phyloP scores from a whole-genome alignment of 2,329 filamentous ascomycete genomes.

The Trichophyton verrucosum region DNA sequence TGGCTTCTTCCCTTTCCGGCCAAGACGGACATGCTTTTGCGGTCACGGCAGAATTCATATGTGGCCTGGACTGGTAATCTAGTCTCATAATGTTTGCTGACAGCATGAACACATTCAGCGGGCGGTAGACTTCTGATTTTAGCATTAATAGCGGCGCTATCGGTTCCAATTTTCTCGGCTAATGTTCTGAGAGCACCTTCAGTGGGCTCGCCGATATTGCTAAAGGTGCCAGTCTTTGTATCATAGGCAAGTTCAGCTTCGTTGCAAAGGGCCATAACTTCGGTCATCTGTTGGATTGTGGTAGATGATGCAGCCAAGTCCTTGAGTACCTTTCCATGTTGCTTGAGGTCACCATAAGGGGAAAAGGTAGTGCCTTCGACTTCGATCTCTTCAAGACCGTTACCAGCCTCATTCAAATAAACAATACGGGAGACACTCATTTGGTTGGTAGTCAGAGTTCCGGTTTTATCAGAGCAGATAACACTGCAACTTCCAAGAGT shows the following conservation, averaged over 20 bases:
- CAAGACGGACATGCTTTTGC: conserved; percentile 98
- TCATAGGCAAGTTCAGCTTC: conserved; percentile 77
- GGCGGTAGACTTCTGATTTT: conserved; percentile 37
- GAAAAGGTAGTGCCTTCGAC: conserved; percentile 89
- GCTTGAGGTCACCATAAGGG: conserved; percentile 62
- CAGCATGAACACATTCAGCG: conserved; percentile 59
- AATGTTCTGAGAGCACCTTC: conserved; percentile 85
- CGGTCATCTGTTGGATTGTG: conserved; percentile 66
- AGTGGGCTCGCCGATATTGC: conserved; percentile 83
- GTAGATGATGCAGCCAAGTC: conserved; percentile 59
- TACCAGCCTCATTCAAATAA: conserved; percentile 62
- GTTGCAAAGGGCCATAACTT: conserved; percentile 69
- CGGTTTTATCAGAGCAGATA: conserved; percentile 98
- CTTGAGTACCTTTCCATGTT: conserved; percentile 53
- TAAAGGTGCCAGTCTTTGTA: conserved; percentile 57
- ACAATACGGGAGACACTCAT: conserved; percentile 97
- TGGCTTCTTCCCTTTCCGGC: conserved; percentile 58
- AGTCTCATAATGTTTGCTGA: conserved; percentile 74
- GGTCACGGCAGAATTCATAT: conserved; percentile 92
- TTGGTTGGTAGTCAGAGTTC: conserved; percentile 94
- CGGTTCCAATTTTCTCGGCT: conserved; percentile 87
- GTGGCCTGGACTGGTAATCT: conserved; percentile 65
- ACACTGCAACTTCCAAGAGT: conserved; percentile 98
- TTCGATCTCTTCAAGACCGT: conserved; percentile 68
- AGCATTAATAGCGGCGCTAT: conserved; percentile 49